Evolutionary conservation across 306 rosid genomes (phyloP).

Genomic region (Trifolium pratense): DNA sequence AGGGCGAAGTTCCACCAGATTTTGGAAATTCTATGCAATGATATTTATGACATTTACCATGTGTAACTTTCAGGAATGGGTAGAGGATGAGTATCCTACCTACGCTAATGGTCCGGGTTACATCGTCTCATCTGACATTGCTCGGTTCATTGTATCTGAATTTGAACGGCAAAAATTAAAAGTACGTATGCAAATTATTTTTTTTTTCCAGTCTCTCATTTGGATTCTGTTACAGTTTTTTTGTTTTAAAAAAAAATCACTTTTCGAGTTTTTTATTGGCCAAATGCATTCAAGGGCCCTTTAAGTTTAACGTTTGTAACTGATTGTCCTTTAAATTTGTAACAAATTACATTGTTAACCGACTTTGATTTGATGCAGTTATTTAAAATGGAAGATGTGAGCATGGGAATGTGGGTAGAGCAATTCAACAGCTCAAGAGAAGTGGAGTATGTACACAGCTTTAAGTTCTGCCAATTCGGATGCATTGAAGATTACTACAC

Average conservation of each 20-base stretch:
- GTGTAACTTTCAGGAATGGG: conserved; percentile 74
- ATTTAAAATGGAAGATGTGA: conserved; percentile 98
- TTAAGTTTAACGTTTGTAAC: too few relatives aligned
- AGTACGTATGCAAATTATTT: conserved; percentile 51
- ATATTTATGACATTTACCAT: not conserved
- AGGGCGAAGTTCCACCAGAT: too few relatives aligned
- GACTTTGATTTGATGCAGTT: conserved; percentile 54
- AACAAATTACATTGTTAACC: not conserved
- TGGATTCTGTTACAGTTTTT: not conserved
- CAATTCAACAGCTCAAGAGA: conserved; percentile 68
- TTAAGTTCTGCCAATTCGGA: conserved; percentile 85
- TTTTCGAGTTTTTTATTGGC: too few relatives aligned
- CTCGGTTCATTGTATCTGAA: conserved; percentile 66
- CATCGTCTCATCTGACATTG: conserved; percentile 74
- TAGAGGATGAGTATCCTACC: conserved; percentile 90
- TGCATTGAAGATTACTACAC: conserved; percentile 84
- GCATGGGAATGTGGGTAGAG: conserved; percentile 98
- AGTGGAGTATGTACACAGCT: conserved; percentile 71
- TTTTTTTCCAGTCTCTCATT: not conserved
- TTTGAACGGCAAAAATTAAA: conserved; percentile 73
- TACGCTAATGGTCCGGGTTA: conserved; percentile 97
- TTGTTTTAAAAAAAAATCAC: too few relatives aligned
- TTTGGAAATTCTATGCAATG: too few relatives aligned
- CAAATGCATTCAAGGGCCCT: too few relatives aligned
- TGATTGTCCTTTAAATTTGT: too few relatives aligned